phyloP scores from a whole-genome alignment of 2,329 filamentous ascomycete genomes.

The Fusarium sp. region DNA sequence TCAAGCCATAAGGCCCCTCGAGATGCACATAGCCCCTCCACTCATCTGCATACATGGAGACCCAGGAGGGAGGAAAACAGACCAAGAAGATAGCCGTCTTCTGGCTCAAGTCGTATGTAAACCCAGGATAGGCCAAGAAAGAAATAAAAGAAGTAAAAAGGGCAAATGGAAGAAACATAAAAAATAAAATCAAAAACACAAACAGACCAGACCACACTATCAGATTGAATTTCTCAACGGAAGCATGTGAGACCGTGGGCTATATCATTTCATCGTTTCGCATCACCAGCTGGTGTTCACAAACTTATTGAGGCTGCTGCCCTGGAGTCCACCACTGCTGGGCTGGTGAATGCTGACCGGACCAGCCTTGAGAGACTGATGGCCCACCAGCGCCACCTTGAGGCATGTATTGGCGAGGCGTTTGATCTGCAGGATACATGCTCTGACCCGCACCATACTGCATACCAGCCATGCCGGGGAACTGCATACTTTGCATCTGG shows the following conservation, averaged over 20 bases:
- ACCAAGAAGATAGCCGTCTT: slow-evolving; percentile 36
- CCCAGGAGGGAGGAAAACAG: slow-evolving; percentile 45
- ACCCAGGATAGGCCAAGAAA: slow-evolving; percentile 1
- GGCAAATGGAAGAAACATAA: slow-evolving; percentile 7
- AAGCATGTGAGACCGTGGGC: slow-evolving; percentile 17
- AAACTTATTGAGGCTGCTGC: slow-evolving; percentile 53
- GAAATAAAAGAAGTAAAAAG: background rate
- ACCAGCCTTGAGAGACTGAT: slow-evolving; percentile 61
- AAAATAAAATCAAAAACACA: slow-evolving; percentile 5
- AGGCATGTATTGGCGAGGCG: slow-evolving; percentile 73
- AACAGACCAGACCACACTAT: slow-evolving; percentile 9
- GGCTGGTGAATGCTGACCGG: slow-evolving; percentile 68
- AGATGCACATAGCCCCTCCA: slow-evolving; percentile 49
- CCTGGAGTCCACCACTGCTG: slow-evolving; percentile 65
- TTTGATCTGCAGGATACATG: slow-evolving; percentile 70
- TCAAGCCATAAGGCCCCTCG: slow-evolving; percentile 38
- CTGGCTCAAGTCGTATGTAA: slow-evolving; percentile 19
- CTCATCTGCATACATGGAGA: slow-evolving; percentile 48
- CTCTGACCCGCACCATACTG: slow-evolving; percentile 64
- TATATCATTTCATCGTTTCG: slow-evolving; percentile 38
- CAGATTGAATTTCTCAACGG: slow-evolving; percentile 19
- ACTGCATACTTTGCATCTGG: slow-evolving; percentile 69
- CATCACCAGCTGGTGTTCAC: slow-evolving; percentile 6
- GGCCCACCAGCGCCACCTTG: slow-evolving; percentile 62
- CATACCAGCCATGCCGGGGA: slow-evolving; percentile 69